Evolutionary conservation across 2,329 filamentous ascomycete species (phyloP).

Genomic region (Trichoderma afroharzianum): DNA sequence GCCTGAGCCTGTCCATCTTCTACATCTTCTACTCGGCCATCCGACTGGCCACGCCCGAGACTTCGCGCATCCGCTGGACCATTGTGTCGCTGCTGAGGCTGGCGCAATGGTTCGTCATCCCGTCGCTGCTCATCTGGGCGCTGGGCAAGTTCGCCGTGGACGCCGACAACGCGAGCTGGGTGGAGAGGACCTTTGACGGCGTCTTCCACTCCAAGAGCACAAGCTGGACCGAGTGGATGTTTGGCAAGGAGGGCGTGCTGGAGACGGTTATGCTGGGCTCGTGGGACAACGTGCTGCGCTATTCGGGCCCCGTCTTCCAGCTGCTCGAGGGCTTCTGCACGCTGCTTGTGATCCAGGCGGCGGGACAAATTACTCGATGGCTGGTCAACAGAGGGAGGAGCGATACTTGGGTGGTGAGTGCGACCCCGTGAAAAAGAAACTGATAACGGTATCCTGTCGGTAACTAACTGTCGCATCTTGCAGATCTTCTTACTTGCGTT

Average conservation of each 20-base stretch:
- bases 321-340: slow-evolving; percentile 95
- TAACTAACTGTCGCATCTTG: neutral
- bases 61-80: slow-evolving; percentile 69
- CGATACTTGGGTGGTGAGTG: slow-evolving; percentile 90
- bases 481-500: slow-evolving; percentile 84
- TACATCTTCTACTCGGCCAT: slow-evolving; percentile 84
- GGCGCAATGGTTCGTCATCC: slow-evolving; percentile 84
- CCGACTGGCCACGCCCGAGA: slow-evolving; percentile 75
- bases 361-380: slow-evolving; percentile 91
- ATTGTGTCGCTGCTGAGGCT: slow-evolving; percentile 66
- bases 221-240: slow-evolving; percentile 79
- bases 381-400: slow-evolving; percentile 89
- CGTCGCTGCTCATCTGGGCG: slow-evolving; percentile 86
- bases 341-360: slow-evolving; percentile 88
- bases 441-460: neutral
- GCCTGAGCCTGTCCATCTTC: slow-evolving; percentile 80
- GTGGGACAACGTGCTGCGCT: slow-evolving; percentile 85
- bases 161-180: slow-evolving; percentile 83
- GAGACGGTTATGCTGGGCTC: slow-evolving; percentile 76
- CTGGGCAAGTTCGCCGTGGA: slow-evolving; percentile 94
- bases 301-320: slow-evolving; percentile 93
- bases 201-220: slow-evolving; percentile 59
- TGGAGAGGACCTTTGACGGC: slow-evolving; percentile 71
- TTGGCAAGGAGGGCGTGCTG: slow-evolving; percentile 78
- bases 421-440: neutral